phyloP scores from a whole-genome alignment of 441 rosid species.

The Populus tomentosa region DNA sequence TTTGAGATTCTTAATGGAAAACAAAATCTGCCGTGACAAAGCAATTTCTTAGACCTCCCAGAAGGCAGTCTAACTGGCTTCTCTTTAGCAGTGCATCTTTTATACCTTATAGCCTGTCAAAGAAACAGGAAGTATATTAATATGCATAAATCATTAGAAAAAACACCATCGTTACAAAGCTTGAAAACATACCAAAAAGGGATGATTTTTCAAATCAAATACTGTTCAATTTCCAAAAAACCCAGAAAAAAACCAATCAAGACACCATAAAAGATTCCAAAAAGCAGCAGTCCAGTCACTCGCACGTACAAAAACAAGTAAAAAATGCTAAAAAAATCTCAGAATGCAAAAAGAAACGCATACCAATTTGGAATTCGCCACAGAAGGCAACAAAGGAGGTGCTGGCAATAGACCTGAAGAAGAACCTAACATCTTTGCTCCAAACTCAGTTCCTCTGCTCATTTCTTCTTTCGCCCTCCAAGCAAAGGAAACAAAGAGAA shows the following conservation, averaged over 20 bases:
- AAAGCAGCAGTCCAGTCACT: not conserved
- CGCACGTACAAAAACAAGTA: not conserved
- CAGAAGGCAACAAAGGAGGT: conserved; percentile 13
- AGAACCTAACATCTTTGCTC: conserved; percentile 26
- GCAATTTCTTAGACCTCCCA: conserved; percentile 23
- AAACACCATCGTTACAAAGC: not conserved
- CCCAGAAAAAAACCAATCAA: not conserved
- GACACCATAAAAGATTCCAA: not conserved
- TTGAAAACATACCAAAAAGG: not conserved
- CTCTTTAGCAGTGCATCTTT: conserved; percentile 19
- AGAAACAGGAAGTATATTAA: not conserved
- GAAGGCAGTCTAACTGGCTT: conserved; percentile 4
- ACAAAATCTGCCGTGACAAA: conserved; percentile 12
- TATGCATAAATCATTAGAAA: not conserved
- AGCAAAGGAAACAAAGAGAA: not conserved
- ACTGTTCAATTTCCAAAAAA: not conserved
- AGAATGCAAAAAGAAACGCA: not conserved
- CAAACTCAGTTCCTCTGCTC: not conserved
- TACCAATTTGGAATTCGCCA: conserved; percentile 22
- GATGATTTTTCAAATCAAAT: not conserved
- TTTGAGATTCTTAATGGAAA: conserved; percentile 27
- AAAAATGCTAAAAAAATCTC: not conserved
- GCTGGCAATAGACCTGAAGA: conserved; percentile 10
- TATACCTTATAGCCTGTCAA: conserved; percentile 35
- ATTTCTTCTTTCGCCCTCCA: conserved; percentile 13